These are phyloP conservation scores for Buddleja alternifolia DNA, from an alignment of 257 asterid genomes.

Conservation along the genomic window DNA sequence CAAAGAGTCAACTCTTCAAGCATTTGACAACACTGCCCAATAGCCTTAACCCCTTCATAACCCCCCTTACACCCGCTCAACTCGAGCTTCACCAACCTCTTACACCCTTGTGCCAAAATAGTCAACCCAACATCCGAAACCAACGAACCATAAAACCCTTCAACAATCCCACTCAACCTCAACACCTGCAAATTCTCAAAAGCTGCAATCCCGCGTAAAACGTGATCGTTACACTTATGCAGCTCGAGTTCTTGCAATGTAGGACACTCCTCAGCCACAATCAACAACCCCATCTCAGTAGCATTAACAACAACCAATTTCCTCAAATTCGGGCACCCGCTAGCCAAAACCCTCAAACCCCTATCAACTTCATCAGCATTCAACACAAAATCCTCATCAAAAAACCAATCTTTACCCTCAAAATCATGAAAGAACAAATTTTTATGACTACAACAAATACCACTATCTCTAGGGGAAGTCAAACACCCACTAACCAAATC, in stretches of 20 bases:
- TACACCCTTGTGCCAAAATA: constrained; percentile 76
- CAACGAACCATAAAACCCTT: constrained; percentile 53
- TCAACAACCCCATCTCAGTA: constrained; percentile 65
- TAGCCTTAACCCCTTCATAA: constrained; percentile 66
- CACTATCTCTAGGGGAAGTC: constrained; percentile 46
- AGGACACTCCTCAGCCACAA: constrained; percentile 72
- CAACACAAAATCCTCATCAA: constrained; percentile 44
- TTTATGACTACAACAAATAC: constrained; percentile 49
- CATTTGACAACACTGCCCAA: constrained; percentile 70
- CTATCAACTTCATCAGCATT: constrained; percentile 50
- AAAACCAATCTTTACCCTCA: constrained; percentile 48
- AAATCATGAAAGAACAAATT: constrained; percentile 39
- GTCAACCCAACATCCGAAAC: constrained; percentile 73
- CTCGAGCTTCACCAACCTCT: constrained; percentile 67
- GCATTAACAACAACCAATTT: constrained; percentile 55
- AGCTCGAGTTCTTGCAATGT: constrained; percentile 67
- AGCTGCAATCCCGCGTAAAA: constrained; percentile 67
- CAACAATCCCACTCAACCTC: constrained; percentile 55
- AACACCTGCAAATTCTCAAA: constrained; percentile 61
- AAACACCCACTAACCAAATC: constrained; percentile 64
- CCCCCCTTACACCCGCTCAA: constrained; percentile 66
- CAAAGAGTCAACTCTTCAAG: constrained; percentile 57
- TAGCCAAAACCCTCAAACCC: constrained; percentile 57
- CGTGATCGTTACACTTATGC: constrained; percentile 65
- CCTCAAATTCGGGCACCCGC: constrained; percentile 58